These are phyloP conservation scores for Paxillus involutus DNA, from an alignment of 768 basidiomycete genomes.

Conservation along the genomic window DNA sequence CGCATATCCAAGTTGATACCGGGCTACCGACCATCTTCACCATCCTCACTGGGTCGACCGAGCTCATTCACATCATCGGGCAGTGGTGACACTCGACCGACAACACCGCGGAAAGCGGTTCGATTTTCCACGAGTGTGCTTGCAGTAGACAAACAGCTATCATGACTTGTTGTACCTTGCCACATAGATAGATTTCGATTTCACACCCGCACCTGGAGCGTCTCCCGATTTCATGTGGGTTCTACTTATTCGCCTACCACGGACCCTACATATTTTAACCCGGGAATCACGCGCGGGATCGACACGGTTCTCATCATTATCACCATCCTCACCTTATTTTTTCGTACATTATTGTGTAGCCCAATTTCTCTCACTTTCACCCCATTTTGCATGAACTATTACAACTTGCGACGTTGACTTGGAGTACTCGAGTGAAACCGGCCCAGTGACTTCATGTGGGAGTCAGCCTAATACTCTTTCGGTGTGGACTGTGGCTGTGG, in stretches of 20 bases:
- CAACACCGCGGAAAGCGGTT: conserved; percentile 58
- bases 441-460: no score
- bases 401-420: background rate
- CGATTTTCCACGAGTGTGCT: conserved; percentile 54
- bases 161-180: conserved; percentile 5
- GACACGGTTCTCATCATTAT: conserved; percentile 14
- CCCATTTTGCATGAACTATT: conserved; percentile 2
- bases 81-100: conserved; percentile 36
- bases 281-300: conserved; percentile 12
- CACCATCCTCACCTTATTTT: conserved; percentile 21
- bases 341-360: conserved; percentile 35
- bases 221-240: background rate
- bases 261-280: conserved; percentile 16
- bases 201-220: conserved; percentile 2
- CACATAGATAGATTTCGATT: background rate
- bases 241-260: conserved; percentile 13
- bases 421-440: no score
- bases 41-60: conserved; percentile 33
- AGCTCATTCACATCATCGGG: conserved; percentile 33
- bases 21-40: conserved; percentile 38
- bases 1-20: conserved; percentile 56
- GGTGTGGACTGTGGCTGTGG: conserved; percentile 27
- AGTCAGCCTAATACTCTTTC: background rate
- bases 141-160: conserved; percentile 22
- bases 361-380: conserved; percentile 8